Percentiles rank a stretch among this genome's conserved stretches.
These are phyloP conservation scores for Fusarium bulbicola DNA, from an alignment of 2,329 filamentous ascomycete species.

Conservation along the genomic window DNA sequence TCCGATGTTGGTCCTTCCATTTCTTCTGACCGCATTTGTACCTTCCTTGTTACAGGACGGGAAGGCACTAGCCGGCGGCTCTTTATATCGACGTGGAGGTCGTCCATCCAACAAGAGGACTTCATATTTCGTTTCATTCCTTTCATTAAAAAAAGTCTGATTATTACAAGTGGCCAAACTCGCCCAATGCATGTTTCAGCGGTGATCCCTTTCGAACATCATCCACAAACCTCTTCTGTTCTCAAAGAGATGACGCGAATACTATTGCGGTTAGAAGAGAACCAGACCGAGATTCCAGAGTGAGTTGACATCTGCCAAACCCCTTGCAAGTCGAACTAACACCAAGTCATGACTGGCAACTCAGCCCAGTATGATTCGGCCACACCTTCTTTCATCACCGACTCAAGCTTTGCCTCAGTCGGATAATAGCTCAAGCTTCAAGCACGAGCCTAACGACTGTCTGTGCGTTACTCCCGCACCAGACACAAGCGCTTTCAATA, in stretches of 20 bases:
- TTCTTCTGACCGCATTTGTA: background rate
- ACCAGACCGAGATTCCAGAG: conserved; percentile 1
- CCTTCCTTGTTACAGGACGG: background rate
- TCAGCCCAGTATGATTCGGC: conserved; percentile 15
- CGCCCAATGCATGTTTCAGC: background rate
- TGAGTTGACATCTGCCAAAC: conserved; percentile 29
- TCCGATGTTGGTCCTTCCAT: background rate
- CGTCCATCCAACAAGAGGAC: background rate
- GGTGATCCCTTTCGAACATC: background rate
- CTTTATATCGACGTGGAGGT: background rate
- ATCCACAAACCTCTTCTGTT: conserved; percentile 7
- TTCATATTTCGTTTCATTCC: background rate
- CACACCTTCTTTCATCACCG: conserved; percentile 28
- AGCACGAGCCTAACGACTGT: conserved; percentile 37
- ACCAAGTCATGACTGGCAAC: conserved; percentile 17
- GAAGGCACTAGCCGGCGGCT: background rate
- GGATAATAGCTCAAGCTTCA: conserved; percentile 29
- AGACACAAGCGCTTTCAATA: conserved; percentile 23
- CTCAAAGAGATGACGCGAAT: background rate
- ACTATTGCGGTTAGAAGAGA: conserved; percentile 11
- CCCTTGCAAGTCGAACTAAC: conserved; percentile 29
- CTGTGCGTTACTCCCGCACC: conserved; percentile 33
- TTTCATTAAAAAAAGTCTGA: background rate
- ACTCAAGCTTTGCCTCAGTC: conserved; percentile 35
- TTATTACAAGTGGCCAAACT: background rate